These are phyloP conservation scores for Ceratocystiopsis sp. DNA, from an alignment of 2,329 filamentous ascomycete genomes.

Conservation along the genomic window DNA sequence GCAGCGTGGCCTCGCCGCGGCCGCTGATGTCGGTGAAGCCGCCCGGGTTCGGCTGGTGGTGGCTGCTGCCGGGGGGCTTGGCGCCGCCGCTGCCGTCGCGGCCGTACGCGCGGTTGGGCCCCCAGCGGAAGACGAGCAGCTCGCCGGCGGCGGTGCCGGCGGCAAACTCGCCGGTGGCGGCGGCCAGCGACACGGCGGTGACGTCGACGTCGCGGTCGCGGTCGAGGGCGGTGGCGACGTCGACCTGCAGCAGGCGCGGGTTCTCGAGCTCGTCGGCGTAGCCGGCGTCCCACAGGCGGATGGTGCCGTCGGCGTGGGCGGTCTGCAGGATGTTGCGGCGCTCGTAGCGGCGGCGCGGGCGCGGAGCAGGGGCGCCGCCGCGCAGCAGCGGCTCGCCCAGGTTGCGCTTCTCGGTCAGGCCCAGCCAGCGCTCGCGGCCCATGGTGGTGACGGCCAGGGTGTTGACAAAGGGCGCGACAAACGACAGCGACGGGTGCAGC, in stretches of 20 bases:
- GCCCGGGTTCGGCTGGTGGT: slow-evolving; percentile 42
- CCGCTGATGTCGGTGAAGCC: slow-evolving; percentile 57
- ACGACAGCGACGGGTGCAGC: slow-evolving; percentile 69
- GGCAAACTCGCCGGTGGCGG: slow-evolving; percentile 68
- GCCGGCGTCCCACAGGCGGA: slow-evolving; percentile 87
- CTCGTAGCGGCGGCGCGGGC: slow-evolving; percentile 61
- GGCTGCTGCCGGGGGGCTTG: slow-evolving; percentile 2
- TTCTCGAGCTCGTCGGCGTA: slow-evolving; percentile 92
- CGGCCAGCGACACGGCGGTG: slow-evolving; percentile 61
- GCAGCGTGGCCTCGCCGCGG: slow-evolving; percentile 54
- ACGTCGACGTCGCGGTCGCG: slow-evolving; percentile 64
- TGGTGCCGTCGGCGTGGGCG: slow-evolving; percentile 75
- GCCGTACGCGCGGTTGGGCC: slow-evolving; percentile 57
- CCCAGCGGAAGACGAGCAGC: slow-evolving; percentile 74
- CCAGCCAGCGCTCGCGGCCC: slow-evolving; percentile 69
- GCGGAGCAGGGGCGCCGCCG: slow-evolving; percentile 58
- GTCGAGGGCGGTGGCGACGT: slow-evolving; percentile 66
- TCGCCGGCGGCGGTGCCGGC: slow-evolving; percentile 74
- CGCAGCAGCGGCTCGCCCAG: slow-evolving; percentile 62
- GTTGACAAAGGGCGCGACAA: slow-evolving; percentile 79
- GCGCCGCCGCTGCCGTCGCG: slow-evolving; percentile 26
- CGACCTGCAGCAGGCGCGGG: slow-evolving; percentile 60
- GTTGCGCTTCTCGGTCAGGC: slow-evolving; percentile 68
- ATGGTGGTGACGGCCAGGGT: slow-evolving; percentile 55
- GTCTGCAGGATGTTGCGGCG: slow-evolving; percentile 71